phyloP scores from a whole-genome alignment of 306 rosid genomes.

The Rubus parviflorus region DNA sequence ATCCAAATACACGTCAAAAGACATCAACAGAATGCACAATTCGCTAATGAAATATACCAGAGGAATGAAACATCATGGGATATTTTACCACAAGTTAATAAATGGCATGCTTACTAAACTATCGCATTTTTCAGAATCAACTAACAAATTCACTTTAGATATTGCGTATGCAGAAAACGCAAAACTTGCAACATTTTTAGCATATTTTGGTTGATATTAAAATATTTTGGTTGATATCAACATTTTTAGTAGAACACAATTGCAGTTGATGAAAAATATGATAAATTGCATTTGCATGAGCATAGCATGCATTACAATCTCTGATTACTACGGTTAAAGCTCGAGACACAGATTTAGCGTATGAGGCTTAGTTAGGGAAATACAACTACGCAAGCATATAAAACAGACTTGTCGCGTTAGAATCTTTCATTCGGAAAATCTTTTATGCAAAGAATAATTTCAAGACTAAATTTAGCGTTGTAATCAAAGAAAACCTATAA shows the following conservation, averaged over 20 bases:
- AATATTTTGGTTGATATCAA: no score
- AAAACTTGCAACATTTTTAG: background rate
- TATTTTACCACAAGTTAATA: background rate
- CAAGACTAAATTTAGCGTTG: background rate
- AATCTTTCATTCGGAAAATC: background rate
- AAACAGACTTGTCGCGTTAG: background rate
- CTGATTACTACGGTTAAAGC: background rate
- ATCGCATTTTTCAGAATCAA: background rate
- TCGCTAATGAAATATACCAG: no score
- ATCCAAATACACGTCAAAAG: background rate
- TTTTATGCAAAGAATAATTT: background rate
- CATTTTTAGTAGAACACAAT: background rate
- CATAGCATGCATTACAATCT: background rate
- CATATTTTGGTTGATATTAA: background rate
- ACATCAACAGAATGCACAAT: background rate
- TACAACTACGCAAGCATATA: background rate
- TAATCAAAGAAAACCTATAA: background rate
- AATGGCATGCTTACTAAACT: background rate
- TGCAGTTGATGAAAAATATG: background rate
- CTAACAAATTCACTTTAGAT: background rate
- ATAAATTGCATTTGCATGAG: background rate
- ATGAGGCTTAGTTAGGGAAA: background rate
- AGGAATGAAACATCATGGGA: background rate
- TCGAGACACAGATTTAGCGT: background rate
- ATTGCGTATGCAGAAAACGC: background rate